A percentile compares a stretch with the other conserved stretches of the same genome.
Evolutionary conservation across 1,139 yeast genomes (phyloP).

Genomic region (Pneumocystis carinii): DNA sequence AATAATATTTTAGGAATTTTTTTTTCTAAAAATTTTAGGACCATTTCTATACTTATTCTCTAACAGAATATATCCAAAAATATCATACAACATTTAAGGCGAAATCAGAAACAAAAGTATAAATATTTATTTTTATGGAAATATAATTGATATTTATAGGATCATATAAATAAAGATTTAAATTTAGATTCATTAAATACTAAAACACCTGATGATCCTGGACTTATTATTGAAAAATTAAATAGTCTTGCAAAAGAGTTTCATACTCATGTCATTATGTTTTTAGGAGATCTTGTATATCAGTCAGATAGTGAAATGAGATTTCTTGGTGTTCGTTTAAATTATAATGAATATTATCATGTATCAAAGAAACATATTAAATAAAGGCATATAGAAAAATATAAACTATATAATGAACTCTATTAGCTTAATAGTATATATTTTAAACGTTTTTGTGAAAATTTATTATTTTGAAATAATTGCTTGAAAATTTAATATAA

Average conservation of each 20-base stretch:
- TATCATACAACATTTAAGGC: not conserved
- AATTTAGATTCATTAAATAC: not conserved
- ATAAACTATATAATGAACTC: not conserved
- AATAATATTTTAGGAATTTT: not conserved
- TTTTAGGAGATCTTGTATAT: constrained; percentile 20
- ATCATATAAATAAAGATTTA: not conserved
- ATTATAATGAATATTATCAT: constrained; percentile 25
- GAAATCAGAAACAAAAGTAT: not conserved
- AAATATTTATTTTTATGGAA: not conserved
- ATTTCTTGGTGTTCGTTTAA: constrained; percentile 26
- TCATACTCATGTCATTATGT: constrained; percentile 8
- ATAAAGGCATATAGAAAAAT: not conserved
- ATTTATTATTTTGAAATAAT: not conserved
- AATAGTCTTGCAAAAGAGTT: not conserved
- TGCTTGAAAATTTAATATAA: too few species aligned
- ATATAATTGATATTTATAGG: constrained; percentile 7
- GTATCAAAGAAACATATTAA: not conserved
- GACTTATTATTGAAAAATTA: not conserved
- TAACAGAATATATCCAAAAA: not conserved
- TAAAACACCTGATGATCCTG: not conserved
- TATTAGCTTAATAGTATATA: not conserved
- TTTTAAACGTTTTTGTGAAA: not conserved
- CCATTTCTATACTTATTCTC: not conserved
- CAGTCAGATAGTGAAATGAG: constrained; percentile 26
- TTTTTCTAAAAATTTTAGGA: not conserved